Evolutionary conservation across 805 yeast species (phyloP), one percentile per base, ranked within the genome.

Genomic region (Kodamaea fukazawae): DNA sequence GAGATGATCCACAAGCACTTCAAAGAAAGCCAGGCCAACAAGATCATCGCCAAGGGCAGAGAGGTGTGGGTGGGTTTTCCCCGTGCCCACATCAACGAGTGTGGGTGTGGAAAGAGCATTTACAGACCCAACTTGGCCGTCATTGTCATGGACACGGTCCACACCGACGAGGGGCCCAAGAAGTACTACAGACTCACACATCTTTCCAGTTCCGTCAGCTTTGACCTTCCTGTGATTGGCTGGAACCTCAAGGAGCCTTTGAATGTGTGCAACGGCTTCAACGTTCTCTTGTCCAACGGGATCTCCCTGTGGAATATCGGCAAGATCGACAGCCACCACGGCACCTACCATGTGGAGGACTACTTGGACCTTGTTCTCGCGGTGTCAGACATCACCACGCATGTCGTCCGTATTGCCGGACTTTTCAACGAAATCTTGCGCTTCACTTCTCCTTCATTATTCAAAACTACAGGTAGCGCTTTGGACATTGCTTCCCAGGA

Each of bases 231-330:
- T 2, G 53, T 63, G 4, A 34, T 53, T 29, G 57, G 58, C 1
- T 57, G 62, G 66, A 47, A 56, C 20, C 32, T 45, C 11, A 27
- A n/a, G 9, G 34, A 46, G 12, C 60, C 61, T 2, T 41, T 46
- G 9, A 45, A 53, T 5, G 36, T 60, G 8, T 67, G 68, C 46
- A 47, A 45, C 30, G 67, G 65, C 4, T 57, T 67, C 8, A 70
- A 64, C 36, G 73, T 69, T 1, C 54, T 73, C 14, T 66, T 70
- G 14, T 74, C 77, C 1, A 71, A 71, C 45, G 70, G 73, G 6
- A 64, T 73, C 15, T 57, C 73, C 4, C 57, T 55, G 30, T 73
- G 77, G 78, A 34, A 28, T 3, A 16, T 47, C 10, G 23, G 23
- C 23, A 26, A 42, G 25, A 15, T 17, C 4, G 29, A 32, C 4